These are phyloP conservation scores for Melanogaster broomeanus DNA, from an alignment of 768 basidiomycete genomes.

Conservation along the genomic window DNA sequence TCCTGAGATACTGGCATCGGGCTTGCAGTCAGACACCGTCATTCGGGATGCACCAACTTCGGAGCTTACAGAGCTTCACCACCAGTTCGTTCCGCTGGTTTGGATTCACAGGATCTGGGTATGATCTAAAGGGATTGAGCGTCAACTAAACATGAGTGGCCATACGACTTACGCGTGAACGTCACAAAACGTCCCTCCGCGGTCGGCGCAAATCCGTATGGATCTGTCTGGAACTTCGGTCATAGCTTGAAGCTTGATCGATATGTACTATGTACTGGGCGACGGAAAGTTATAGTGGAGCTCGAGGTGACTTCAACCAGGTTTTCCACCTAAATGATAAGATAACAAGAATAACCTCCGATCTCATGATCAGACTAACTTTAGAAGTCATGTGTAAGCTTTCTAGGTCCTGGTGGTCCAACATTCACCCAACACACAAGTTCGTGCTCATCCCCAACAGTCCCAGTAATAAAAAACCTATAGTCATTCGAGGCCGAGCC, in stretches of 20 bases:
- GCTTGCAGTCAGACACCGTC: not conserved
- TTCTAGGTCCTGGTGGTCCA: too few species aligned
- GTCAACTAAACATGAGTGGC: not conserved
- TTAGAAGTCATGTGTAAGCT: too few species aligned
- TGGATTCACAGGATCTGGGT: conserved; percentile 66
- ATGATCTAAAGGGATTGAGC: conserved; percentile 49
- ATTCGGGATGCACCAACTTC: not conserved
- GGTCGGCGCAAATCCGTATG: conserved; percentile 82
- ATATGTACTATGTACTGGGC: not conserved
- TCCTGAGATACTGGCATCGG: conserved; percentile 77
- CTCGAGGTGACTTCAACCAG: not conserved
- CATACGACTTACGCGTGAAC: conserved; percentile 72
- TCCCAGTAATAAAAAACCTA: not conserved
- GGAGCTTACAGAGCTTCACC: conserved; percentile 78
- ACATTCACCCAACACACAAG: not conserved
- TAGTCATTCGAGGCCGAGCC: conserved; percentile 4
- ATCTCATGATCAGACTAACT: too few species aligned
- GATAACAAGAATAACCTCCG: not conserved
- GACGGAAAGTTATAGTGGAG: not conserved
- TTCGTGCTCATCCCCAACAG: not conserved
- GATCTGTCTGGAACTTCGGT: conserved; percentile 65
- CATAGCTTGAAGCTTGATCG: conserved; percentile 7
- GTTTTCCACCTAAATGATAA: not conserved
- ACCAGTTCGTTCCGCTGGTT: conserved; percentile 73
- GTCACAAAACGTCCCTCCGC: conserved; percentile 93